Percentiles rank a stretch among this genome's conserved stretches.
These are phyloP conservation scores for Adansonia rubrostipa DNA, from an alignment of 441 rosid species.

Conservation along the genomic window DNA sequence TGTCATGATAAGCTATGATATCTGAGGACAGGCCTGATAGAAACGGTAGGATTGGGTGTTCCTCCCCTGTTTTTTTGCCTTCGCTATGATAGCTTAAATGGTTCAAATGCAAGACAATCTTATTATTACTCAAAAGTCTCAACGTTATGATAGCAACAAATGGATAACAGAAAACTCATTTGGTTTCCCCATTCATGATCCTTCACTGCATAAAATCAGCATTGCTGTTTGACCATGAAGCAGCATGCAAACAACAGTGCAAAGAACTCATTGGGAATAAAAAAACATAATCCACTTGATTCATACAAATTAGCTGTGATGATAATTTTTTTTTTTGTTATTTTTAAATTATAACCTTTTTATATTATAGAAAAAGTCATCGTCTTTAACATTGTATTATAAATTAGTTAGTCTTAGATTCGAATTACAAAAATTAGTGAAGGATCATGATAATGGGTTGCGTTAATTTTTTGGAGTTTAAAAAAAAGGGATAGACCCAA, in stretches of 20 bases:
- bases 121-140: background rate
- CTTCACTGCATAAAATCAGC: background rate
- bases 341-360: too few species aligned
- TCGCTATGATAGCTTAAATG: background rate
- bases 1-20: background rate
- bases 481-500: too few species aligned
- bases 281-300: background rate
- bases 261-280: background rate
- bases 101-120: background rate
- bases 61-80: background rate
- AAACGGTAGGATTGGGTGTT: constrained; percentile 27
- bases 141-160: background rate
- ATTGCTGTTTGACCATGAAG: background rate
- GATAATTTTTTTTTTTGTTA: too few species aligned
- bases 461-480: too few species aligned
- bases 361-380: too few species aligned
- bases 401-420: too few species aligned
- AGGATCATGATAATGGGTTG: too few species aligned
- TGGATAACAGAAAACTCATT: background rate
- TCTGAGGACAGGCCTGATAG: constrained; percentile 18
- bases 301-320: too few species aligned
- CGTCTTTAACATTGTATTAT: too few species aligned
- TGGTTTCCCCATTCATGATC: background rate
- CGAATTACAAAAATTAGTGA: too few species aligned
- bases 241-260: background rate